These are phyloP conservation scores for Solanum chiquidenum DNA, from an alignment of 257 asterid genomes.

Conservation along the genomic window DNA sequence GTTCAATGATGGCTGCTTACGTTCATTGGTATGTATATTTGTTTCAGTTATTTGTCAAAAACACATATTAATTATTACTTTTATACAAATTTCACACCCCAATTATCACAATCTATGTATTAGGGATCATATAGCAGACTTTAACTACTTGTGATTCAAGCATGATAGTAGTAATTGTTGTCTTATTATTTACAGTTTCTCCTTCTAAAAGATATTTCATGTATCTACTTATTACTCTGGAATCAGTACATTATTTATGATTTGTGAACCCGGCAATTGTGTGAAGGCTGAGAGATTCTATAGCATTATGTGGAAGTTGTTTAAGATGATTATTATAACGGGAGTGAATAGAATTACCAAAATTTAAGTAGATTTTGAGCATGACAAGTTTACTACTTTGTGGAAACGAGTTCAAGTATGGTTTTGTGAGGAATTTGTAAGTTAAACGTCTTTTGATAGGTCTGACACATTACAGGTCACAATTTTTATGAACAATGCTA, in stretches of 20 bases:
- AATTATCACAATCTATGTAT: neutral
- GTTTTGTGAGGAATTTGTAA: neutral
- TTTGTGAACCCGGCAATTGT: neutral
- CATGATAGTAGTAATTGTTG: neutral
- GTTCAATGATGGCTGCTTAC: conserved; percentile 64
- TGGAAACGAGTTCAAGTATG: neutral
- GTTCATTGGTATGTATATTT: conserved; percentile 42
- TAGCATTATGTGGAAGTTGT: neutral
- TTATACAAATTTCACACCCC: neutral
- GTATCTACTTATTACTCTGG: neutral
- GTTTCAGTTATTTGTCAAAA: neutral
- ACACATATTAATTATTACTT: neutral
- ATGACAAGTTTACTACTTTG: neutral
- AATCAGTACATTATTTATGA: neutral
- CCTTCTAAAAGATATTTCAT: neutral
- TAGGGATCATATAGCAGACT: neutral
- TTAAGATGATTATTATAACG: neutral
- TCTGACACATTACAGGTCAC: neutral
- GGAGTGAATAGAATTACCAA: neutral
- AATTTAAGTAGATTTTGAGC: neutral
- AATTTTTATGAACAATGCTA: neutral
- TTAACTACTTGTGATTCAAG: neutral
- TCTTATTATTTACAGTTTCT: neutral
- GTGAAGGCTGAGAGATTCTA: neutral
- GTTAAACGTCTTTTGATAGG: neutral